Base-by-base conservation (phyloP, 192 early-diverging fungal genomes). In the Chytriomyces sp. region DNA sequence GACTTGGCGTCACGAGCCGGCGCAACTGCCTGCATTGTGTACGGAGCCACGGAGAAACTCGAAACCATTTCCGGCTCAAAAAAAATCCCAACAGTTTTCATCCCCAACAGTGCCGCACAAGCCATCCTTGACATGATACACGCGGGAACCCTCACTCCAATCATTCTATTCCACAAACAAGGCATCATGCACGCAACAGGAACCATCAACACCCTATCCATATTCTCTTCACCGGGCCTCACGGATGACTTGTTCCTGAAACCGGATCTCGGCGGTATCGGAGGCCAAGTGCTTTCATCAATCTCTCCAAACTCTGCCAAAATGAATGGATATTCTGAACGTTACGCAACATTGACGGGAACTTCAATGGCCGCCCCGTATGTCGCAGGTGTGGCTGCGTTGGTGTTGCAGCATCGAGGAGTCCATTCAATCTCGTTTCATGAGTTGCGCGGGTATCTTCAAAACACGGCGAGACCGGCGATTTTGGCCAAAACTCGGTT, bases 291-390 rank as follows among this genome's bases (percentile, higher is more conserved):
- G 11, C 74, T 79, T 77, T 49, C 57, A 28, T 79, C 82, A 44
- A 69, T 48, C 67, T 35, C 35, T 35, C 35, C 35, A 35, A 35
- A 35, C 35, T 35, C 35, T 35, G 35, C 35, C 3, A 35, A 35
- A 35, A 35, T 35, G 35, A 35, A 35, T 35, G 35, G 35, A 35
- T 35, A 35, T 35, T 35, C 35, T 35, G 35, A 35, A 35, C 2
- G 35, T 1, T 83, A 83, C 79, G 45, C 61, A 59, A 23, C 44
- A 45, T 11, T 62, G 35, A 53, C 61, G 16, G 94, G 94, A 10
- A 96, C 94, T 7, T 93, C 91, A 35, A 95, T 96, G 94, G 85
- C 93, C 7, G 83, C 87, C 43, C 93, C 94, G 0, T 91, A 92
- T 77, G 78, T 92, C 23, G 87, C 92, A 16, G 94, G 94, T 9